Conservation (phyloP, 2,329 filamentous ascomycete species). For the Fusarium tjaetaba region DNA sequence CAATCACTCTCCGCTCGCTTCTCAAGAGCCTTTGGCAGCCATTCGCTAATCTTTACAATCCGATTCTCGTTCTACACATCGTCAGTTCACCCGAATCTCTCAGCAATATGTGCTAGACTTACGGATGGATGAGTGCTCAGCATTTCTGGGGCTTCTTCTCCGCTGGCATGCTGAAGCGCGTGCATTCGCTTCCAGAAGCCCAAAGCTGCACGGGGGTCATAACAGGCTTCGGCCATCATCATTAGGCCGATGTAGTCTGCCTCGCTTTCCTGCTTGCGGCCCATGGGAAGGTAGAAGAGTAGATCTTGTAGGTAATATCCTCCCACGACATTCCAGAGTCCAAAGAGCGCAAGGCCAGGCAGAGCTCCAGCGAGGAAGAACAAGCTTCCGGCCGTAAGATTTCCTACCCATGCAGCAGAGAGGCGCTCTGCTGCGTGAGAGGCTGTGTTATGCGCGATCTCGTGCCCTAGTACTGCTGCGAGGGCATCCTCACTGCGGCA, state of each 20-base stretch:
- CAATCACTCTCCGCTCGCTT: constrained; percentile 66
- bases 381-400: constrained; percentile 60
- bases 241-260: constrained; percentile 84
- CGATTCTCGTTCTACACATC: constrained; percentile 64
- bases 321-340: constrained; percentile 56
- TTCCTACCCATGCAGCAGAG: constrained; percentile 62
- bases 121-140: constrained; percentile 81
- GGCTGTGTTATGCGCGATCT: constrained; percentile 81
- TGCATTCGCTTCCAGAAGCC: constrained; percentile 76
- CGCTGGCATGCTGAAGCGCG: constrained; percentile 49
- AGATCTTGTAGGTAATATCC: constrained; percentile 64
- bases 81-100: neutral
- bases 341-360: constrained; percentile 52
- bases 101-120: constrained; percentile 44
- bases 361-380: constrained; percentile 59
- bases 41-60: constrained; percentile 72
- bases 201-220: constrained; percentile 73
- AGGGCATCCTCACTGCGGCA: constrained; percentile 74
- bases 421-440: constrained; percentile 73
- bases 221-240: constrained; percentile 86
- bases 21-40: constrained; percentile 66
- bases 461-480: constrained; percentile 80
- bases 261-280: constrained; percentile 77
- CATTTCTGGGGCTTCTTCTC: constrained; percentile 72
- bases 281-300: constrained; percentile 74